A percentile compares a stretch with the other conserved stretches of the same genome.
Conservation (phyloP, 1,284 basidiomycete genomes). For the Vanrija pseudolonga region DNA sequence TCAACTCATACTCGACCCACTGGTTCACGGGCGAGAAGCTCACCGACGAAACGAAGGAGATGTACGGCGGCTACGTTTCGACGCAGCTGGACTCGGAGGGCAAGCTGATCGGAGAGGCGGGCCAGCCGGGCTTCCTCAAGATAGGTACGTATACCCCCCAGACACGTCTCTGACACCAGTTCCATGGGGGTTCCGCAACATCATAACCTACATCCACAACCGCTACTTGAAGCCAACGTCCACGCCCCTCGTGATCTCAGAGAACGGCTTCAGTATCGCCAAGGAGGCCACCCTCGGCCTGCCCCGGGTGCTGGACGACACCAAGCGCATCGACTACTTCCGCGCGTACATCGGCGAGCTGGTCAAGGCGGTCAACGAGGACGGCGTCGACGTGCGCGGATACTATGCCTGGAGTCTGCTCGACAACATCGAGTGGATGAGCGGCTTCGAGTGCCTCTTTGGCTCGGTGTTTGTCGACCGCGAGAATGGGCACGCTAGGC, state of each 20-base stretch:
- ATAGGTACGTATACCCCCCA: neutral
- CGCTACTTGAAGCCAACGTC: neutral
- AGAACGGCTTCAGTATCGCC: conserved; percentile 4
- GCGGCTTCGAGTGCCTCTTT: conserved; percentile 2
- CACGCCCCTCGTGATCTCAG: conserved; percentile 22
- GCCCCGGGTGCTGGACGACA: conserved; percentile 20
- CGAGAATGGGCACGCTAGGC: no score
- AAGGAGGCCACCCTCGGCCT: conserved; percentile 4
- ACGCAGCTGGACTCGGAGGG: conserved; percentile 20
- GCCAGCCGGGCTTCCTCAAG: conserved; percentile 24
- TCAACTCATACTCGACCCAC: conserved; percentile 21
- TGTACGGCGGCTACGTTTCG: conserved; percentile 15
- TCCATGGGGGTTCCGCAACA: conserved; percentile 17
- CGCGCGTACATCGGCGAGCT: conserved; percentile 25
- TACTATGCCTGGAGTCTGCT: conserved; percentile 35
- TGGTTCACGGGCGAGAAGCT: conserved; percentile 16
- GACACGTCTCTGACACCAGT: conserved; percentile 2
- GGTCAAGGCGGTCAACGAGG: conserved; percentile 20
- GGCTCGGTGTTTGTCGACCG: conserved; percentile 7
- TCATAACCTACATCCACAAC: conserved; percentile 11
- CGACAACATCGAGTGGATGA: conserved; percentile 19
- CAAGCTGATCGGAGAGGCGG: conserved; percentile 20
- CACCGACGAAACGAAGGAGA: conserved; percentile 4
- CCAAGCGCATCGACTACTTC: conserved; percentile 24
- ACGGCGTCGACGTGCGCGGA: conserved; percentile 24